These are phyloP conservation scores for Ophiocordyceps robertsii DNA, from an alignment of 2,329 filamentous ascomycete genomes.

Conservation along the genomic window DNA sequence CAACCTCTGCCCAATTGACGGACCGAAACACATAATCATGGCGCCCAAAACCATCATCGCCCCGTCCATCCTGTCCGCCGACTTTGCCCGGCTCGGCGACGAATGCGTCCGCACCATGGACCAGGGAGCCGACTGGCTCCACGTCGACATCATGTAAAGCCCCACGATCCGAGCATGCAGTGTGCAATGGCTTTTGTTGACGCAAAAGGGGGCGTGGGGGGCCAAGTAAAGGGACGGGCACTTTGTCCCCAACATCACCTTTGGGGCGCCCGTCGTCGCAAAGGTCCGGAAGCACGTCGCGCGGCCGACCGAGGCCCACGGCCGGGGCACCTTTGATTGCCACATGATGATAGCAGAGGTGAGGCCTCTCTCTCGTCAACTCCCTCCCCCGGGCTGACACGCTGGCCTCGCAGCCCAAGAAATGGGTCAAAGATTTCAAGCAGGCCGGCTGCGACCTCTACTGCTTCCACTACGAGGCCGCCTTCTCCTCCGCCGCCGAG, in stretches of 20 bases:
- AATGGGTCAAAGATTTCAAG: conserved; percentile 94
- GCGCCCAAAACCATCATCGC: conserved; percentile 86
- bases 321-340: conserved; percentile 92
- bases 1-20: neutral
- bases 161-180: neutral
- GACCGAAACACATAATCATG: conserved; percentile 40
- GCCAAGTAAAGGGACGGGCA: conserved; percentile 67
- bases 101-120: conserved; percentile 79
- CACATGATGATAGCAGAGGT: conserved; percentile 99
- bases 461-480: conserved; percentile 99
- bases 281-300: conserved; percentile 84
- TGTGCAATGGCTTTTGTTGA: conserved; percentile 1
- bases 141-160: conserved; percentile 73
- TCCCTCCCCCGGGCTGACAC: neutral
- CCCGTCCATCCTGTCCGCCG: conserved; percentile 93
- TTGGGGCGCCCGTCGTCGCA: conserved; percentile 87
- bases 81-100: conserved; percentile 79
- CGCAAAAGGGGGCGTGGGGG: neutral
- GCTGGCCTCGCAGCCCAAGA: conserved; percentile 57
- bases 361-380: conserved; percentile 9
- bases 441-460: conserved; percentile 95
- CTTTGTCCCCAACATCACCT: conserved; percentile 97
- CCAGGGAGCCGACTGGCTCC: conserved; percentile 81
- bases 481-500: conserved; percentile 75
- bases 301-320: conserved; percentile 52